These are phyloP conservation scores for Hirsutella rhossiliensis DNA, from an alignment of 2,329 filamentous ascomycete genomes.

Conservation along the genomic window DNA sequence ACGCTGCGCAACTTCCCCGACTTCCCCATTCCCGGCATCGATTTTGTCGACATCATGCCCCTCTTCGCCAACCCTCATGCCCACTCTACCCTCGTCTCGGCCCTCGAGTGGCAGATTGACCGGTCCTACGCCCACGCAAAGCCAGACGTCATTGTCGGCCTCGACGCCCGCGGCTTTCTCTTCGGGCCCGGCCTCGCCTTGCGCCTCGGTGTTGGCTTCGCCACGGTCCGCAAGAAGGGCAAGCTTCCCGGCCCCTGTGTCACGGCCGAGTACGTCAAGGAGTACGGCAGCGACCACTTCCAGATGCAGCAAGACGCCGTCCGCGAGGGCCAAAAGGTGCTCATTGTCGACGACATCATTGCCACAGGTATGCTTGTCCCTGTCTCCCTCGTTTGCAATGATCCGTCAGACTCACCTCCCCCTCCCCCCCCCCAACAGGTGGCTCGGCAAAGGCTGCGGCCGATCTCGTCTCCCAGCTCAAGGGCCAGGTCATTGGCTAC, in stretches of 20 bases:
- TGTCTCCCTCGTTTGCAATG: slow-evolving; percentile 1
- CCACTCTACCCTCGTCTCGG: slow-evolving; percentile 67
- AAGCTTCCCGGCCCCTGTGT: slow-evolving; percentile 87
- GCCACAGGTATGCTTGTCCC: slow-evolving; percentile 72
- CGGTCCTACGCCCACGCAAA: slow-evolving; percentile 47
- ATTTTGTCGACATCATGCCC: slow-evolving; percentile 97
- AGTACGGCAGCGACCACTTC: slow-evolving; percentile 91
- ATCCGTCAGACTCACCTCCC: background rate
- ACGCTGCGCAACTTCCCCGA: slow-evolving; percentile 79
- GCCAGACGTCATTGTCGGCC: slow-evolving; percentile 83
- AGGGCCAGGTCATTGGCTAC: slow-evolving; percentile 77
- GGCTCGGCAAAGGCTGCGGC: slow-evolving; percentile 84
- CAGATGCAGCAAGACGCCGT: slow-evolving; percentile 88
- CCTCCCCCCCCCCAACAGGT: slow-evolving; percentile 36
- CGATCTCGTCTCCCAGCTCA: slow-evolving; percentile 73
- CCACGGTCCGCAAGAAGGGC: slow-evolving; percentile 87
- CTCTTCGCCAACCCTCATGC: slow-evolving; percentile 70
- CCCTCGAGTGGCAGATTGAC: slow-evolving; percentile 72
- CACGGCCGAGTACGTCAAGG: slow-evolving; percentile 82
- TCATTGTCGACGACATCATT: slow-evolving; percentile 97
- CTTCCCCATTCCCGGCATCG: slow-evolving; percentile 83
- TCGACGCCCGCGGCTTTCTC: slow-evolving; percentile 90
- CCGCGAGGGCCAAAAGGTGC: slow-evolving; percentile 73
- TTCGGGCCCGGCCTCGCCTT: slow-evolving; percentile 86
- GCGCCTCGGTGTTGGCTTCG: slow-evolving; percentile 72